Evolutionary conservation across 345 rosid species (phyloP), one percentile per base, ranked within the genome.

Genomic region (Carallia brachiata): DNA sequence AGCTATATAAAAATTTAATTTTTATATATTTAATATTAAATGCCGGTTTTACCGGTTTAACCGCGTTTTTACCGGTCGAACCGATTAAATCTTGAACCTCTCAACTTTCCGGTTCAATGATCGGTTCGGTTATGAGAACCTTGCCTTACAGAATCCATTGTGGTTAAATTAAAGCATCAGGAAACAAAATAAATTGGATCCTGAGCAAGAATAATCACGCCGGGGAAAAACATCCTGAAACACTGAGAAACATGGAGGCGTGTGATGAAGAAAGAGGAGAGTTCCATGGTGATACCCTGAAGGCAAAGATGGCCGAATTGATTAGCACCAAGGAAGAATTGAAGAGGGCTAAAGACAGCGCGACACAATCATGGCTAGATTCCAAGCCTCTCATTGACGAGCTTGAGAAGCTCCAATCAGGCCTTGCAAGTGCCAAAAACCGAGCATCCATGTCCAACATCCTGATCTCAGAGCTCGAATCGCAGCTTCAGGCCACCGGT

Each of bases 371-470:
- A 8, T 88, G 88, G 88, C 37, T 84, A 27, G 87, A 85, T 28
- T 88, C 92, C 69, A 78, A 57, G 70, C 92, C 89, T 23, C 69
- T 85, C 4, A 81, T 82, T 27, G 84, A 84, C 50, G 82, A 84
- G 77, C 89, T 88, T 15, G 89, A 88, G 68, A 82, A 72, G 57
- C 75, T 75, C 4, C 83, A 84, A 71, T 63, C 83, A 3, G 78
- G 44, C 4, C 77, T 84, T 4, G 73, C 70, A 23, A 73, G 60
- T 31, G 77, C 84, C 39, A 75, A 73, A 36, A 80, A 80, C 67
- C 74, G 74, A 36, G n/a, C 36, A 40, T 81, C 86, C 4, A 70
- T 79, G 75, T 77, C 85, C 0, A 73, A 61, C 23, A 37, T 55
- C 30, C 53, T 75, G 2, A 68, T 79, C 57, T 57, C 67, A 10